phyloP scores from a whole-genome alignment of 2,329 filamentous ascomycete species.

The Alternaria arbusti region DNA sequence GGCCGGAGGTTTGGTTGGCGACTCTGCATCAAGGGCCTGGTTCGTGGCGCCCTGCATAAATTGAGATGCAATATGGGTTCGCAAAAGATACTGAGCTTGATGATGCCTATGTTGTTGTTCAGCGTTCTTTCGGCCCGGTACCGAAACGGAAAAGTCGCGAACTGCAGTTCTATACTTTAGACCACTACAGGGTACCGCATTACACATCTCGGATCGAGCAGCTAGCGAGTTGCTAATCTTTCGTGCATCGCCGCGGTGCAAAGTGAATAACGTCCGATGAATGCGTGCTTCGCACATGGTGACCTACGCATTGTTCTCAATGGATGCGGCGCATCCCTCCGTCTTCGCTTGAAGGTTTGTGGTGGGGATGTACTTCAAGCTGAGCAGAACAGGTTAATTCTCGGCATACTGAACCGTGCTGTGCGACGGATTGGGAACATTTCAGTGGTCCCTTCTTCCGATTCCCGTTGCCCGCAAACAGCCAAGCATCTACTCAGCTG shows the following conservation, averaged over 20 bases:
- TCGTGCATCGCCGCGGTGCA: neutral
- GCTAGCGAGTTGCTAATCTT: neutral
- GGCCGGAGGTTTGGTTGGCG: neutral
- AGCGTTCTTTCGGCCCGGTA: neutral
- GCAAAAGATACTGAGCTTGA: constrained; percentile 1
- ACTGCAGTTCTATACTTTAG: neutral
- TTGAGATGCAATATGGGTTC: neutral
- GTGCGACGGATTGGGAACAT: neutral
- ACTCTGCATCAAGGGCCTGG: neutral
- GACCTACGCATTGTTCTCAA: neutral
- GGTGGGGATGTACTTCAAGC: neutral
- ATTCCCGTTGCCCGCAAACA: neutral
- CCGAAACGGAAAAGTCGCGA: neutral
- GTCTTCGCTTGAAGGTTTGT: neutral
- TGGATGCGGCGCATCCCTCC: neutral
- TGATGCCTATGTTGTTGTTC: neutral
- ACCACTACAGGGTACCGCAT: neutral
- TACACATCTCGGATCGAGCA: neutral
- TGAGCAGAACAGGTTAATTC: neutral
- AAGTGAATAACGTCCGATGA: neutral
- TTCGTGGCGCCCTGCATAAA: neutral
- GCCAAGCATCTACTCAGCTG: neutral
- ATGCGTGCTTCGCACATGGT: neutral
- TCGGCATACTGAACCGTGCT: neutral
- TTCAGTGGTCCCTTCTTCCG: neutral